phyloP scores from a whole-genome alignment of 2,329 filamentous ascomycete species.

The Chrysoporthe austroafricana region DNA sequence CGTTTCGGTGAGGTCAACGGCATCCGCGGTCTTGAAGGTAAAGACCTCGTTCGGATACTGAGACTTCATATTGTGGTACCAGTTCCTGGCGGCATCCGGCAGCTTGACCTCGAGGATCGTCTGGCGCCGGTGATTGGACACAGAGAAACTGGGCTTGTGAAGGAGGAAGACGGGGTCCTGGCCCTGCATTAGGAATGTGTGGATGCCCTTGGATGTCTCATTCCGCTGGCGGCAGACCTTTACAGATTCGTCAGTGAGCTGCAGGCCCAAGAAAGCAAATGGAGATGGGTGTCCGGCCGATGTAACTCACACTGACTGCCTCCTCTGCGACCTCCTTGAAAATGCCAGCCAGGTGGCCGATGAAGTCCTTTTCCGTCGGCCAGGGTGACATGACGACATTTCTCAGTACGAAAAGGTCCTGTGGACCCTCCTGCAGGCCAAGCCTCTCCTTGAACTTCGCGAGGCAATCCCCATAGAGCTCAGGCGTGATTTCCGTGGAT shows the following conservation, averaged over 20 bases:
- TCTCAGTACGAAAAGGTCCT: slow-evolving; percentile 48
- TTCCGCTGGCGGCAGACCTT: slow-evolving; percentile 42
- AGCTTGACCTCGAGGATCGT: slow-evolving; percentile 40
- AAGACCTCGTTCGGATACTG: slow-evolving; percentile 31
- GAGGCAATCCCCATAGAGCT: slow-evolving; percentile 47
- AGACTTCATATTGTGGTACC: slow-evolving; percentile 36
- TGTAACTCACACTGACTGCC: slow-evolving; percentile 31
- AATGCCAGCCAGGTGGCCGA: slow-evolving; percentile 40
- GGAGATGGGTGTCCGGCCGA: no score
- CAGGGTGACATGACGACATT: slow-evolving; percentile 55
- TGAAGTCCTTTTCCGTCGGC: slow-evolving; percentile 45
- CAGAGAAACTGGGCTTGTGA: slow-evolving; percentile 44
- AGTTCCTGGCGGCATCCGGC: slow-evolving; percentile 22
- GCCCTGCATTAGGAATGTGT: slow-evolving; percentile 46
- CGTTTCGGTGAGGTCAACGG: slow-evolving; percentile 32
- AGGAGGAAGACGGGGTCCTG: slow-evolving; percentile 39
- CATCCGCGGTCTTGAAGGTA: slow-evolving; percentile 7
- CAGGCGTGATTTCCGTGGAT: slow-evolving; percentile 45
- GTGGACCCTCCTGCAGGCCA: slow-evolving; percentile 37
- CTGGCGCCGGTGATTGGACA: slow-evolving; percentile 46
- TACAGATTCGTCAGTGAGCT: not conserved
- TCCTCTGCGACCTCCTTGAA: slow-evolving; percentile 38
- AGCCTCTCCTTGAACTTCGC: slow-evolving; percentile 47
- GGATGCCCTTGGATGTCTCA: slow-evolving; percentile 37
- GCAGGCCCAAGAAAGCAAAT: not conserved